Conservation (phyloP, 768 basidiomycete species). For the Lenzites betulinus region DNA sequence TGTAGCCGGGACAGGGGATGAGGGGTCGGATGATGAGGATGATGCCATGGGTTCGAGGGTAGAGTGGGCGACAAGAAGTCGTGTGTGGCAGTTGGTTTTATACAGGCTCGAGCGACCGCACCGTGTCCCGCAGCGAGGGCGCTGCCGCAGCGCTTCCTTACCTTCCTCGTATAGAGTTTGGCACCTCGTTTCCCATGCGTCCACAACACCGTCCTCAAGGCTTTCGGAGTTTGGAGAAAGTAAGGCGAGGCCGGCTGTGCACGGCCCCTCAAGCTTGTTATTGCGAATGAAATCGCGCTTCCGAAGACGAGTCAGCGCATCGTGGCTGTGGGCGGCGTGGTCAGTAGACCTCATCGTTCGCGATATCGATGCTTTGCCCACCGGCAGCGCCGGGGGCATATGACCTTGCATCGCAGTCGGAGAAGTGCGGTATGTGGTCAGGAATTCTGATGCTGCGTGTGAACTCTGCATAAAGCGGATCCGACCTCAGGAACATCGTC, state of each 20-base stretch:
- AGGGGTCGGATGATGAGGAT: neutral
- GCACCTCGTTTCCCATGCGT: neutral
- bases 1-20: no score
- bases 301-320: no score
- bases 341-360: no score
- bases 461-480: no score
- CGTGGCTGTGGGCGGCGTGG: no score
- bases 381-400: neutral
- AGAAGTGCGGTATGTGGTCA: neutral
- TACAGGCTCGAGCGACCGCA: neutral
- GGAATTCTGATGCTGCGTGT: no score
- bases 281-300: no score
- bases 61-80: neutral
- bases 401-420: neutral
- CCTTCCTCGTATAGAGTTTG: constrained; percentile 1
- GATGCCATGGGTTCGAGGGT: neutral
- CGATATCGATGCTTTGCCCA: neutral
- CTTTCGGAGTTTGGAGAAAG: no score
- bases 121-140: neutral
- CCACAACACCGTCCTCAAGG: neutral
- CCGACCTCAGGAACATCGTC: no score
- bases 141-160: neutral
- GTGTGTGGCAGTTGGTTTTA: neutral
- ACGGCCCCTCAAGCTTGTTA: no score
- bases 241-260: no score